Percentiles rank a stretch among this genome's conserved stretches.
These are phyloP conservation scores for Elsinoe perseae DNA, from an alignment of 2,329 filamentous ascomycete genomes.

Conservation along the genomic window DNA sequence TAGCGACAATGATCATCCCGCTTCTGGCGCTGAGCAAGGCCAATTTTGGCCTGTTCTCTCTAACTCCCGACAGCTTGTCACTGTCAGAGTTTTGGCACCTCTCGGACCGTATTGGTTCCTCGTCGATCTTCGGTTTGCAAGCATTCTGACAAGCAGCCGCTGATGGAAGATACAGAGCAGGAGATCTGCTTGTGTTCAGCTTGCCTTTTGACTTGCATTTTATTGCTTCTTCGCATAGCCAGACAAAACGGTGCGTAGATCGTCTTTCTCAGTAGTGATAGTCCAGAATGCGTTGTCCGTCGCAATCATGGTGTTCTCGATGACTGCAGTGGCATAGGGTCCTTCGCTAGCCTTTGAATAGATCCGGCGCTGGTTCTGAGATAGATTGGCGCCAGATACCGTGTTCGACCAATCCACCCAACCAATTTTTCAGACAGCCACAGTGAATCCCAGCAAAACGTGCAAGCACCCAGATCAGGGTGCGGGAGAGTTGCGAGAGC, in stretches of 20 bases:
- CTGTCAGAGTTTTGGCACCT: not conserved
- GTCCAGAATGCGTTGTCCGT: not conserved
- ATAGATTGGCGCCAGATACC: constrained; percentile 12
- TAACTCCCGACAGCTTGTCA: constrained; percentile 3
- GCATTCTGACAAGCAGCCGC: constrained; percentile 9
- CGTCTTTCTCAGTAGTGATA: not conserved
- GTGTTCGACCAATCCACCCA: not conserved
- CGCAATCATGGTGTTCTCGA: not conserved
- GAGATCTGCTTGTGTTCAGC: not conserved
- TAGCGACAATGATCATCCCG: constrained; percentile 11
- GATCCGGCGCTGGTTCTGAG: not conserved
- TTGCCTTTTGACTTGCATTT: not conserved
- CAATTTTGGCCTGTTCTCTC: not conserved
- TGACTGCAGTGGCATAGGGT: not conserved
- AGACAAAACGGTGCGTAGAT: not conserved
- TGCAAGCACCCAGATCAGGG: not conserved
- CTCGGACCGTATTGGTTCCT: constrained; percentile 9
- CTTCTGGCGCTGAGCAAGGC: not conserved
- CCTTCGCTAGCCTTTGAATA: constrained; percentile 6
- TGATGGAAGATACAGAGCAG: not conserved
- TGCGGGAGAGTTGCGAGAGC: not conserved
- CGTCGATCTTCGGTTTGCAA: not conserved
- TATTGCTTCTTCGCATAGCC: not conserved
- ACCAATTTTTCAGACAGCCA: constrained; percentile 12
- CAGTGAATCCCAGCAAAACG: not conserved